Evolutionary conservation across 768 basidiomycete species (phyloP), one percentile per base, ranked within the genome.

Genomic region (Serendipita sp.): DNA sequence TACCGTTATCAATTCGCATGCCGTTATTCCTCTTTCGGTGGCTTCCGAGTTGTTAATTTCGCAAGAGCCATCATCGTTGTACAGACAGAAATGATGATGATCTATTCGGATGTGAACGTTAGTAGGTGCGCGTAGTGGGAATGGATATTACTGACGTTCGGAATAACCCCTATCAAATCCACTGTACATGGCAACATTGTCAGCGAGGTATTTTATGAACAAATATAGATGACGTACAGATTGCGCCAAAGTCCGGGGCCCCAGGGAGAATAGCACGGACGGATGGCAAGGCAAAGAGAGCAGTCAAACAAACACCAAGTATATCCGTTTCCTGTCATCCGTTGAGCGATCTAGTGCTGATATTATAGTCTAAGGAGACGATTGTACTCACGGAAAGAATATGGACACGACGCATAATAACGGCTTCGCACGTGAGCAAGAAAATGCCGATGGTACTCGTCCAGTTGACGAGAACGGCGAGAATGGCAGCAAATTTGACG

Each of bases 401-500:
- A n/a, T 60, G 35, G 3, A 35, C 11, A 28, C 56, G 56, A 10
- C 35, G 24, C n/a, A 60, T 4, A 8, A 60, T 18, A 10, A 60
- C 56, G 24, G 56, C 18, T 60, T 60, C 56, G 56, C 56, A 60
- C 3, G 35, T 37, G 11, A 60, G 24, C 3, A 60, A 28, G 35
- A 60, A 15, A 8, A 60, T 60, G 10, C 56, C 56, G 32, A 37
- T 60, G 35, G 56, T 60, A n/a, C 28, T 60, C 24, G n/a, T n/a
- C 56, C 56, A 60, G n/a, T 60, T 60, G 18, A 60, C 34, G 7
- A 60, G 24, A 10, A 35, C 56, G 10, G 56, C 56, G 56, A 60
- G 28, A 37, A 60, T 32, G 10, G 56, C 56, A 32, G 56, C 56
- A 60, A 60, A 60, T n/a, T 37, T 60, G 56, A 60, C 56, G n/a